Base-by-base conservation (phyloP, 441 rosid genomes). In the Erysimum cheiri region DNA sequence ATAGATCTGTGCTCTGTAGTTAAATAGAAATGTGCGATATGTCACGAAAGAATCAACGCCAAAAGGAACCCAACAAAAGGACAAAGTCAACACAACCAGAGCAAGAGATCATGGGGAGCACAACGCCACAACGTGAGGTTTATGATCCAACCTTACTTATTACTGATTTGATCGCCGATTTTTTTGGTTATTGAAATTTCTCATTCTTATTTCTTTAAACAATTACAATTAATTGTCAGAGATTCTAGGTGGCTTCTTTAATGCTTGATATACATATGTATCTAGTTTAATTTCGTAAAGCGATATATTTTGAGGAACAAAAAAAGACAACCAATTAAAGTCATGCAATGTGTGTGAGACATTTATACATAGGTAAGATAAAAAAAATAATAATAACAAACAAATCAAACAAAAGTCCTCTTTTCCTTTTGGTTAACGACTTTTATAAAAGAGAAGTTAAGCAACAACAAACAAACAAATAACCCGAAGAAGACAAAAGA, bases 331-430 rank as follows among this genome's bases (percentile, higher is more conserved):
- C 67, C 40, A 73, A 67, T 66, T 1, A 63, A 67, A 74, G 37
- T 54, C 73, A 74, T 74, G 57, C 64, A 60, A 67, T 60, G 43
- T 73, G 77, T 60, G 73, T 67, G 69, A 12, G 22, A 47, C 37
- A 73, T n/a, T 58, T 39, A 48, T 8, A 40, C 44, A 41, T 1
- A 50, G 37, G 58, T 48, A 58, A 22, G 31, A 17, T 40, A n/a
- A n/a, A 3, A 4, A 14, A 40, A 36, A 32, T 37, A 52, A 36
- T 8, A 65, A 29, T 12, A 52, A 52, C 8, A 24, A 54, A 14
- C 1, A 36, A 43, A 52, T 3, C 26, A 68, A 55, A 61, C 46
- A 60, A 60, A 39, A 56, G 31, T 44, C 15, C 39, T 7, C 6
- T 67, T 73, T 66, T 50, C 4, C 28, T 36, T 64, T 50, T 4